These are phyloP conservation scores for Zymoseptoria pseudotritici DNA, from an alignment of 2,329 filamentous ascomycete genomes.

Conservation along the genomic window DNA sequence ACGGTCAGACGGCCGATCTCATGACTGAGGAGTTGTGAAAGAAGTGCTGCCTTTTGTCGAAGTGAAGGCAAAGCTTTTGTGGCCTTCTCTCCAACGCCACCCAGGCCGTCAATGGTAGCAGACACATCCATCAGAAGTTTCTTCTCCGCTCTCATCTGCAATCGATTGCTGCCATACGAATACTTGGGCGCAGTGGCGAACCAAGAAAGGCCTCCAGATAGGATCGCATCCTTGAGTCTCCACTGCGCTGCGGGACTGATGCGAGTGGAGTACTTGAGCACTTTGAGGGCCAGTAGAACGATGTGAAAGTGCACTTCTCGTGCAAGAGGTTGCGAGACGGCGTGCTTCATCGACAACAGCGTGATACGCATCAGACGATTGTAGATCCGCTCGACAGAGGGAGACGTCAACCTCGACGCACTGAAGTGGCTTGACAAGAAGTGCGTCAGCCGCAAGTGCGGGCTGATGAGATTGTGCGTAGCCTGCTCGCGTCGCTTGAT, in stretches of 20 bases:
- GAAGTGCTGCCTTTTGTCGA: slow-evolving; percentile 72
- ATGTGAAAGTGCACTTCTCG: slow-evolving; percentile 89
- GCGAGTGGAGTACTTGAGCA: slow-evolving; percentile 64
- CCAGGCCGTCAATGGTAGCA: slow-evolving; percentile 56
- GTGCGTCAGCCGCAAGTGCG: slow-evolving; percentile 76
- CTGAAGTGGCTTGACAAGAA: slow-evolving; percentile 94
- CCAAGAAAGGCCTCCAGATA: slow-evolving; percentile 84
- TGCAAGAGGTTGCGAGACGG: slow-evolving; percentile 74
- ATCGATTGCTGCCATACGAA: slow-evolving; percentile 89
- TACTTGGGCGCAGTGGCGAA: slow-evolving; percentile 75
- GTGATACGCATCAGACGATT: slow-evolving; percentile 73
- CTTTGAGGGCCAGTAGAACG: slow-evolving; percentile 70
- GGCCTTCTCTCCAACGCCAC: slow-evolving; percentile 47
- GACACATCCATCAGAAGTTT: slow-evolving; percentile 72
- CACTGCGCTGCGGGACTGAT: slow-evolving; percentile 61
- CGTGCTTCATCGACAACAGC: slow-evolving; percentile 62
- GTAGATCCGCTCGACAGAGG: slow-evolving; percentile 75
- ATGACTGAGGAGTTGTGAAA: slow-evolving; percentile 71
- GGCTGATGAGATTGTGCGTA: slow-evolving; percentile 75
- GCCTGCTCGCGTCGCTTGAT: slow-evolving; percentile 69
- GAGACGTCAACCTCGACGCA: slow-evolving; percentile 76
- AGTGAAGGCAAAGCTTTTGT: slow-evolving; percentile 55
- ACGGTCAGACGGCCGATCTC: slow-evolving; percentile 78
- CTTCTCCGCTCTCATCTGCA: slow-evolving; percentile 90
- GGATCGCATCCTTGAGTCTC: slow-evolving; percentile 78